A percentile compares a stretch with the other conserved stretches of the same genome.
phyloP scores from a whole-genome alignment of 306 rosid species.

The Potentilla sterilis region DNA sequence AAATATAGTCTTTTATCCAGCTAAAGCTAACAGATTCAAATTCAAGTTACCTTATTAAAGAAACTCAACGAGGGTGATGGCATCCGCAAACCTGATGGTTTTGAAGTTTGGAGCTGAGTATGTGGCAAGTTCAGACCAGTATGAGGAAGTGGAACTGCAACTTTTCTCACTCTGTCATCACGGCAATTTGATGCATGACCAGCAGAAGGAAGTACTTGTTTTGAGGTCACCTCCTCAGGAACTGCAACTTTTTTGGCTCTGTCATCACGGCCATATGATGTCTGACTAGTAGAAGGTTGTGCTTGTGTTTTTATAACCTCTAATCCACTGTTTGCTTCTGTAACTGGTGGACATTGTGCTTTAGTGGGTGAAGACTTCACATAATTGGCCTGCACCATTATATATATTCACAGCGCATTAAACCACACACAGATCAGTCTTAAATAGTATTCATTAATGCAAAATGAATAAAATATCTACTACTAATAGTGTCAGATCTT shows the following conservation, averaged over 20 bases:
- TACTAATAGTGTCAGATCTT: background rate
- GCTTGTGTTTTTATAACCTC: constrained; percentile 15
- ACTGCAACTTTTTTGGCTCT: constrained; percentile 25
- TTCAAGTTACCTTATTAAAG: constrained; percentile 63
- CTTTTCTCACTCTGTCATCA: constrained; percentile 23
- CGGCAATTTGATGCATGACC: constrained; percentile 3
- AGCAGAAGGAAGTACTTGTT: constrained; percentile 18
- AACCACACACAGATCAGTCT: constrained; percentile 21
- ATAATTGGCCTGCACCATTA: constrained; percentile 47
- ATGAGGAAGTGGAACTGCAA: constrained; percentile 30
- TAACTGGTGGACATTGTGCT: constrained; percentile 21
- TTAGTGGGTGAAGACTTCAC: constrained; percentile 28
- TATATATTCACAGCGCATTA: constrained; percentile 15
- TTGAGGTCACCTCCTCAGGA: constrained; percentile 18
- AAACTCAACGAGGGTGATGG: constrained; percentile 91
- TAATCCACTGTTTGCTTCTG: constrained; percentile 38
- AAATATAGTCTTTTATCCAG: constrained; percentile 12
- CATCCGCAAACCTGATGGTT: constrained; percentile 84
- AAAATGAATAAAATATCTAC: background rate
- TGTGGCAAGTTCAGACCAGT: constrained; percentile 34
- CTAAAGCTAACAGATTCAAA: constrained; percentile 14
- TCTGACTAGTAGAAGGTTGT: constrained; percentile 19
- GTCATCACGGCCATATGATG: constrained; percentile 13
- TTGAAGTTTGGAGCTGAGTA: constrained; percentile 43
- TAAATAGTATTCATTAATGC: constrained; percentile 8